These are phyloP conservation scores for Clohesyomyces aquaticus DNA, from an alignment of 495 filamentous ascomycete species.

Conservation along the genomic window DNA sequence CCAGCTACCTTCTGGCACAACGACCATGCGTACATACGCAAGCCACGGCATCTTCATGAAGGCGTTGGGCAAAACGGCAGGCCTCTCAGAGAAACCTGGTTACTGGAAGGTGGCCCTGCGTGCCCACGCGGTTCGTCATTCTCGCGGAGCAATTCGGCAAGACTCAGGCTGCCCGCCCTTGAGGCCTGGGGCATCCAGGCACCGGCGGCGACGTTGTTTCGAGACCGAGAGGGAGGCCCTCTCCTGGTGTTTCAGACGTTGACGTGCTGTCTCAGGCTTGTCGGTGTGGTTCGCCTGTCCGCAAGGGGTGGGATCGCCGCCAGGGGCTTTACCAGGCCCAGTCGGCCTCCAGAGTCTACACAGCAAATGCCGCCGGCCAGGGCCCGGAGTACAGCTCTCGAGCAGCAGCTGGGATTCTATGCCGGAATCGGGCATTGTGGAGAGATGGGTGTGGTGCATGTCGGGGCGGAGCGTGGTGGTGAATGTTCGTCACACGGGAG, in stretches of 20 bases:
- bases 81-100: neutral
- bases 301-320: neutral
- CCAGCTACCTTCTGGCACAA: too few relatives aligned
- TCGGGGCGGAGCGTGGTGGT: too few relatives aligned
- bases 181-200: neutral
- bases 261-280: neutral
- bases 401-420: too few relatives aligned
- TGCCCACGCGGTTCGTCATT: neutral
- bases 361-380: too few relatives aligned
- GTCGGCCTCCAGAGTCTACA: neutral
- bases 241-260: neutral
- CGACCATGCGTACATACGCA: too few relatives aligned
- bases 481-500: neutral
- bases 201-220: neutral
- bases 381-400: too few relatives aligned
- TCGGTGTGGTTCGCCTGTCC: neutral
- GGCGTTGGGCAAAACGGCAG: neutral
- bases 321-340: neutral
- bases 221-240: neutral
- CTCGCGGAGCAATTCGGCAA: neutral
- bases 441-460: too few relatives aligned
- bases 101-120: neutral
- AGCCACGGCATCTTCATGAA: neutral
- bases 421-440: too few relatives aligned
- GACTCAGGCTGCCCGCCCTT: neutral